A percentile compares a stretch with the other conserved stretches of the same genome.
Evolutionary conservation across 2,329 filamentous ascomycete genomes (phyloP).

Genomic region (Zasmidium cellare): DNA sequence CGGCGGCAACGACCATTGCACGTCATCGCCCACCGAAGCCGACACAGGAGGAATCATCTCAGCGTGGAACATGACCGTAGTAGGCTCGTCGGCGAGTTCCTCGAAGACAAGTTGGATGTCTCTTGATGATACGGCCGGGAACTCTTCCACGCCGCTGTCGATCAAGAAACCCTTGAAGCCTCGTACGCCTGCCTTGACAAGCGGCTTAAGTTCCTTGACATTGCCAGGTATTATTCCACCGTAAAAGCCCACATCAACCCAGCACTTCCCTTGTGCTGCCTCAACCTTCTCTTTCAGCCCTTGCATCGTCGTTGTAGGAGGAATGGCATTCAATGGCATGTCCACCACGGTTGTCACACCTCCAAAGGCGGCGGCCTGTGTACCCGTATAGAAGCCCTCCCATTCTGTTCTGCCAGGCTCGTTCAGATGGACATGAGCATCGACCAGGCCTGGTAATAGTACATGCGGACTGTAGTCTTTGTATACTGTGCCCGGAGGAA

Average conservation of each 20-base stretch:
- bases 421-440: slow-evolving; percentile 96
- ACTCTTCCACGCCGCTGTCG: slow-evolving; percentile 94
- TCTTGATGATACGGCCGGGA: slow-evolving; percentile 78
- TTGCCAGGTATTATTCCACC: slow-evolving; percentile 94
- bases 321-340: slow-evolving; percentile 97
- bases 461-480: slow-evolving; percentile 81
- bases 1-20: slow-evolving; percentile 67
- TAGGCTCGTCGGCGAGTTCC: slow-evolving; percentile 75
- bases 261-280: slow-evolving; percentile 84
- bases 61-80: slow-evolving; percentile 97
- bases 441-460: slow-evolving; percentile 86
- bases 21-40: slow-evolving; percentile 74
- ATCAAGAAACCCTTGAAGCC: slow-evolving; percentile 99
- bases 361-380: slow-evolving; percentile 87
- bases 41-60: slow-evolving; percentile 94
- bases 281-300: slow-evolving; percentile 82
- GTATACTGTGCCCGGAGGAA: slow-evolving; percentile 72
- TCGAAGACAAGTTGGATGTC: slow-evolving; percentile 81
- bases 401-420: slow-evolving; percentile 96
- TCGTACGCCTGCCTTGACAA: slow-evolving; percentile 82
- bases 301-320: slow-evolving; percentile 85
- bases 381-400: slow-evolving; percentile 97
- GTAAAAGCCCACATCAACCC: slow-evolving; percentile 99
- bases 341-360: slow-evolving; percentile 96
- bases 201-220: slow-evolving; percentile 69